A percentile compares a stretch with the other conserved stretches of the same genome.
phyloP scores from a whole-genome alignment of 1,284 basidiomycete genomes.

The Inonotus hispidus region DNA sequence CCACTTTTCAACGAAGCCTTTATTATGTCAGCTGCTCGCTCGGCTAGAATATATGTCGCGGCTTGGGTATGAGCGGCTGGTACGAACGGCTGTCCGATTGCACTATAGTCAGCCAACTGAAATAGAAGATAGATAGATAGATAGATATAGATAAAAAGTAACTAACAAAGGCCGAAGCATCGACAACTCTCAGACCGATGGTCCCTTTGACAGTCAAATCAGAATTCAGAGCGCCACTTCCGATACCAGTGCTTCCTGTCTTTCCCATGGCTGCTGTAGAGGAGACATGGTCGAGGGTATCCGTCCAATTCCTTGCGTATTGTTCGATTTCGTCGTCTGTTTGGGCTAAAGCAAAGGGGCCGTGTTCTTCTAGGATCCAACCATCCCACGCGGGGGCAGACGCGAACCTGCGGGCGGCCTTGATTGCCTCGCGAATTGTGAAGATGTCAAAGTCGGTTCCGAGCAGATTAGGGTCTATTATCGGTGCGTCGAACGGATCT shows the following conservation, averaged over 20 bases:
- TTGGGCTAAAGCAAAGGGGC: conserved; percentile 20
- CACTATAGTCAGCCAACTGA: neutral
- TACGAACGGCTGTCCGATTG: conserved; percentile 18
- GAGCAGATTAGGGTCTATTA: conserved; percentile 44
- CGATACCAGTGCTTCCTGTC: conserved; percentile 19
- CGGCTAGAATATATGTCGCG: conserved; percentile 21
- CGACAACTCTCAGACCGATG: conserved; percentile 26
- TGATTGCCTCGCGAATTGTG: conserved; percentile 30
- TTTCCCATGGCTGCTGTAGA: conserved; percentile 28
- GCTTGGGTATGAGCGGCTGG: conserved; percentile 21
- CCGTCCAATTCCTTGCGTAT: conserved; percentile 22
- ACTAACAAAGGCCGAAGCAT: conserved; percentile 24
- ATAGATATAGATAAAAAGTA: too few species aligned
- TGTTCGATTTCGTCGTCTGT: conserved; percentile 26
- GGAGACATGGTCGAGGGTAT: conserved; percentile 26
- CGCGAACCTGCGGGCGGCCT: conserved; percentile 28
- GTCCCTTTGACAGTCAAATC: conserved; percentile 49
- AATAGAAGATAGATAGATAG: too few species aligned
- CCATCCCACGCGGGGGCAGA: conserved; percentile 31
- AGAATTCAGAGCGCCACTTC: conserved; percentile 46
- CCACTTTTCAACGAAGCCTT: conserved; percentile 1
- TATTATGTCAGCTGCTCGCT: conserved; percentile 22
- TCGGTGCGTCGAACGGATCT: conserved; percentile 36
- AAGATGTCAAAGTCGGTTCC: conserved; percentile 33
- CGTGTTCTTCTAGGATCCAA: conserved; percentile 27